These are phyloP conservation scores for Sarocladium kiliense DNA, from an alignment of 2,329 filamentous ascomycete species.

Conservation along the genomic window DNA sequence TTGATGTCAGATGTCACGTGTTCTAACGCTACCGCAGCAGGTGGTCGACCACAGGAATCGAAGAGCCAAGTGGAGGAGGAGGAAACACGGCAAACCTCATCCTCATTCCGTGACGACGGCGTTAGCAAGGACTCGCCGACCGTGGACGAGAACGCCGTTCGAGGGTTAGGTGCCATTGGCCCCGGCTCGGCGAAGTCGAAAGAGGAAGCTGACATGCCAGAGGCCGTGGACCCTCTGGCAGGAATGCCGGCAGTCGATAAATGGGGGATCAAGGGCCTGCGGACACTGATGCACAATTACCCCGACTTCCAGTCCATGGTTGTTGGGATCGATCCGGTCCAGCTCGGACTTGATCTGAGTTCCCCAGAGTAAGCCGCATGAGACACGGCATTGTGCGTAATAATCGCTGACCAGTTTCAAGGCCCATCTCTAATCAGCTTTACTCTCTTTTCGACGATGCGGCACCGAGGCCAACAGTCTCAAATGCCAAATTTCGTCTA, in stretches of 20 bases:
- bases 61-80: constrained; percentile 35
- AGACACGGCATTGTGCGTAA: neutral
- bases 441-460: constrained; percentile 57
- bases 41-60: constrained; percentile 38
- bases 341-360: constrained; percentile 52
- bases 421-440: constrained; percentile 52
- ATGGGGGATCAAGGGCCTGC: constrained; percentile 60
- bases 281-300: constrained; percentile 59
- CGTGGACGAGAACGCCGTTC: constrained; percentile 19
- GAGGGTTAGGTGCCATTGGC: constrained; percentile 36
- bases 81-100: constrained; percentile 39
- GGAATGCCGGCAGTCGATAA: constrained; percentile 59
- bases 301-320: constrained; percentile 58
- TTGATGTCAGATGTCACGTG: neutral
- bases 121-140: constrained; percentile 20
- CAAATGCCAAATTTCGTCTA: constrained; percentile 46
- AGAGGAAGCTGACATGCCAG: constrained; percentile 33
- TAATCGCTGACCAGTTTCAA: constrained; percentile 23
- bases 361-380: constrained; percentile 49
- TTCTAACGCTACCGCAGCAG: constrained; percentile 21
- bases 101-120: constrained; percentile 40
- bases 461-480: constrained; percentile 51
- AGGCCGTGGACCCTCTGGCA: constrained; percentile 51
- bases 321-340: constrained; percentile 52
- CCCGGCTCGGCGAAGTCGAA: constrained; percentile 37